Base-by-base conservation (phyloP, 169 alveolate species). In the Plasmodium inui region DNA sequence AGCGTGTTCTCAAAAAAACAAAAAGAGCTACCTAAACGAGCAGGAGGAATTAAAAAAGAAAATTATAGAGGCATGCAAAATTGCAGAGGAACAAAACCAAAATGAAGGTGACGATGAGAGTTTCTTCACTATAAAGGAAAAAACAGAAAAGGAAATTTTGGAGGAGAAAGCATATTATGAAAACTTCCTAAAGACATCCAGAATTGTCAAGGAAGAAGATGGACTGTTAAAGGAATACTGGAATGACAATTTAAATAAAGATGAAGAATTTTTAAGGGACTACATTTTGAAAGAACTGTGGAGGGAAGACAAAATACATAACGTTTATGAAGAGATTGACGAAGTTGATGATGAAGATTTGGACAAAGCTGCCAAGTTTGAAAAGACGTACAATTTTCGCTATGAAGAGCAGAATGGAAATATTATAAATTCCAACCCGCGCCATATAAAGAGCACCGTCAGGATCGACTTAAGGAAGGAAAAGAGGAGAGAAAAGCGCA, bases 221-320 rank as follows among this genome's bases (percentile, higher is more conserved):
- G 83, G 83, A 26, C 79, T 83, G 82, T 44, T 91, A 57, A 91
- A 91, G 80, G 91, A 82, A 92, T 96, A 93, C 41, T 37, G 95
- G 79, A 82, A 85, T 70, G 96, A 95, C 89, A 76, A 83, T 37
- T 89, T 96, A 73, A 95, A 83, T 89, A 92, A 88, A 61, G 96
- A 96, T 89, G 97, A 96, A 57, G 96, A 96, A 89, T 96, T 96
- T 84, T 95, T 96, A 74, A 88, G 95, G 94, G 97, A 96, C 93
- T 96, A 96, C 74, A 96, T 96, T 26, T 84, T 96, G 78, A 96
- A 96, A 92, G 96, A 96, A 95, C 57, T 96, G 28, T 96, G 97
- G 97, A 93, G 97, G 81, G 97, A 96, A 67, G 97, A 96, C 78
- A 83, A 82, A 28, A 55, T 72, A 8, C 96, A 91, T 17, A 93